Conservation (phyloP, 1,284 basidiomycete species). For the Cutaneotrichosporon daszewskae region DNA sequence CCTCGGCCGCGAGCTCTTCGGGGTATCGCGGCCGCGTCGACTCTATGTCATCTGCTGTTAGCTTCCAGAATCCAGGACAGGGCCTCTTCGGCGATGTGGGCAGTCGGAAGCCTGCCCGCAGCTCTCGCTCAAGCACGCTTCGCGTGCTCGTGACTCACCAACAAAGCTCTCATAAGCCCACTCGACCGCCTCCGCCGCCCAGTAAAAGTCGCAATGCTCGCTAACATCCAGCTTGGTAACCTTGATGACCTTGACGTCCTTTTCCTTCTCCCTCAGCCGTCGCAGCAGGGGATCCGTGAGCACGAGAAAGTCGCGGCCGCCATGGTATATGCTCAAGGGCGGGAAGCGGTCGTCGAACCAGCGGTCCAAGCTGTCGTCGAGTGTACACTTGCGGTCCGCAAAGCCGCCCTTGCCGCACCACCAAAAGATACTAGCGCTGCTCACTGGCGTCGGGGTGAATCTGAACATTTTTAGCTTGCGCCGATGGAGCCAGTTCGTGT, state of each 20-base stretch:
- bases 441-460: slow-evolving; percentile 59
- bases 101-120: slow-evolving; percentile 6
- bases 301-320: slow-evolving; percentile 53
- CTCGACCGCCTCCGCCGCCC: slow-evolving; percentile 59
- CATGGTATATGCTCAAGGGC: slow-evolving; percentile 55
- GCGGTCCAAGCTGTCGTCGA: slow-evolving; percentile 52
- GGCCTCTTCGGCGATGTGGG: too few species aligned
- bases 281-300: slow-evolving; percentile 52
- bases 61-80: not conserved
- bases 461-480: slow-evolving; percentile 61
- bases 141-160: slow-evolving; percentile 24
- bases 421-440: slow-evolving; percentile 54
- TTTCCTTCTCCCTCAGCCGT: slow-evolving; percentile 50
- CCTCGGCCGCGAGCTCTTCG: slow-evolving; percentile 21
- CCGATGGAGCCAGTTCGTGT: slow-evolving; percentile 56
- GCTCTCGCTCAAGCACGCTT: not conserved
- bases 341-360: slow-evolving; percentile 59
- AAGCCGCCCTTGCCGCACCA: slow-evolving; percentile 60
- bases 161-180: slow-evolving; percentile 52
- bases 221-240: slow-evolving; percentile 52
- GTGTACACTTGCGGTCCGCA: slow-evolving; percentile 54
- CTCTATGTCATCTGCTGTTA: slow-evolving; percentile 37
- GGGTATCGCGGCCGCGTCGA: slow-evolving; percentile 35
- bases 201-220: slow-evolving; percentile 53
- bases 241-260: slow-evolving; percentile 53